Percentiles rank a stretch among this genome's conserved stretches.
Evolutionary conservation across 768 basidiomycete genomes (phyloP).

Genomic region (Boletus pseudo-olivaceus): DNA sequence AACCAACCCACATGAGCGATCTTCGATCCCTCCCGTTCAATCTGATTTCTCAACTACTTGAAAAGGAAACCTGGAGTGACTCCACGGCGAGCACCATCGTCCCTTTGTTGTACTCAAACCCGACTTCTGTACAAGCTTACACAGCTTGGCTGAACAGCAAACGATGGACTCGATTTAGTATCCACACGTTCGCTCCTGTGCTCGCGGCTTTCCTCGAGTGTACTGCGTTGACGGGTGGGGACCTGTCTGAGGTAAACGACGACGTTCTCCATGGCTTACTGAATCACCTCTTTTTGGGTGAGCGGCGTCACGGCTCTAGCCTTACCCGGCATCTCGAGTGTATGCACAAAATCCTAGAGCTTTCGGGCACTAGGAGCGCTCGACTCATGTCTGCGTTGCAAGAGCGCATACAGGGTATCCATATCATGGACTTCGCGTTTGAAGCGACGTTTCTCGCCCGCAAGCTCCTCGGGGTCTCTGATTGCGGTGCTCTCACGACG

Average conservation of each 20-base stretch:
- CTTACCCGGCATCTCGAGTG: constrained; percentile 19
- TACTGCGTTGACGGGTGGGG: constrained; percentile 12
- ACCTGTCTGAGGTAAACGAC: constrained; percentile 20
- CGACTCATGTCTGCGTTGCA: constrained; percentile 24
- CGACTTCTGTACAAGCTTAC: constrained; percentile 25
- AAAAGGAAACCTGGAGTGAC: constrained; percentile 39
- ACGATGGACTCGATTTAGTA: constrained; percentile 10
- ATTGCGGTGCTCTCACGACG: constrained; percentile 25
- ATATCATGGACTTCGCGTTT: constrained; percentile 26
- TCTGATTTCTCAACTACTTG: constrained; percentile 38
- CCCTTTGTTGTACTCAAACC: constrained; percentile 42
- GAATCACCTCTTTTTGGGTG: constrained; percentile 16
- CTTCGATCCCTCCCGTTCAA: constrained; percentile 11
- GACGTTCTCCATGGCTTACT: constrained; percentile 33
- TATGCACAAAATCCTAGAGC: constrained; percentile 27
- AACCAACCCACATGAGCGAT: not conserved
- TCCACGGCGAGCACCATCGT: constrained; percentile 44
- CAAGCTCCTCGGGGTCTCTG: constrained; percentile 22
- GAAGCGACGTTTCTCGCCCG: constrained; percentile 35
- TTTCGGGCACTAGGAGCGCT: constrained; percentile 20
- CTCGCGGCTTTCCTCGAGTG: constrained; percentile 49
- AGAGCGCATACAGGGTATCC: constrained; percentile 24
- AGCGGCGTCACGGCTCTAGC: not conserved
- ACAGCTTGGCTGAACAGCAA: constrained; percentile 38
- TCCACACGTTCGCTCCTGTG: constrained; percentile 35